These are phyloP conservation scores for Teunomyces lycoperdinae DNA, from an alignment of 805 yeast genomes.

Conservation along the genomic window DNA sequence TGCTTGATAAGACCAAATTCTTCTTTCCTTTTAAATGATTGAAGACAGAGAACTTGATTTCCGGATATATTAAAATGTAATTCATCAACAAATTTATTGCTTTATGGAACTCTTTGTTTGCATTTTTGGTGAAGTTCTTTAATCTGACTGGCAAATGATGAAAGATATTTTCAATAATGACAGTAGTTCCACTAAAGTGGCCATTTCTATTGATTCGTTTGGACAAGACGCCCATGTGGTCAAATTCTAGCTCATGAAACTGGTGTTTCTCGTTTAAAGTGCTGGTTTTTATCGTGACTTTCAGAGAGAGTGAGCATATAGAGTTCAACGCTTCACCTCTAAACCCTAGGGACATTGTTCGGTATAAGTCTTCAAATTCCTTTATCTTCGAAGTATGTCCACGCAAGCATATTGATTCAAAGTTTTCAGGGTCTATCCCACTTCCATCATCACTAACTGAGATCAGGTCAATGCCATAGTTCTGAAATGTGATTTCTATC, in stretches of 20 bases:
- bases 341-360: conserved; percentile 62
- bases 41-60: conserved; percentile 58
- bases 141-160: conserved; percentile 75
- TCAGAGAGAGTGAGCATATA: conserved; percentile 51
- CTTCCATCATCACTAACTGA: conserved; percentile 68
- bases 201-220: conserved; percentile 43
- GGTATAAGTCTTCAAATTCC: conserved; percentile 51
- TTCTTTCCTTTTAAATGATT: conserved; percentile 47
- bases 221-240: conserved; percentile 50
- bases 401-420: conserved; percentile 51
- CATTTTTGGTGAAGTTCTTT: conserved; percentile 65
- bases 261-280: conserved; percentile 47
- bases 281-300: conserved; percentile 50
- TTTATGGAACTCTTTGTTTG: conserved; percentile 69
- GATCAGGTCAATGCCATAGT: conserved; percentile 71
- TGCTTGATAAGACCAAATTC: conserved; percentile 55
- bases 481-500: conserved; percentile 64
- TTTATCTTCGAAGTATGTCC: conserved; percentile 67
- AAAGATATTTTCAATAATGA: conserved; percentile 59
- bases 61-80: conserved; percentile 60
- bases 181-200: conserved; percentile 62
- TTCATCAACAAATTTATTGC: conserved; percentile 61
- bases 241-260: conserved; percentile 56
- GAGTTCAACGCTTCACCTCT: conserved; percentile 83
- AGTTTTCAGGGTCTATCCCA: conserved; percentile 58